Base-by-base conservation (phyloP, 495 filamentous ascomycete species). In the Pyrenopolyporus hunteri region DNA sequence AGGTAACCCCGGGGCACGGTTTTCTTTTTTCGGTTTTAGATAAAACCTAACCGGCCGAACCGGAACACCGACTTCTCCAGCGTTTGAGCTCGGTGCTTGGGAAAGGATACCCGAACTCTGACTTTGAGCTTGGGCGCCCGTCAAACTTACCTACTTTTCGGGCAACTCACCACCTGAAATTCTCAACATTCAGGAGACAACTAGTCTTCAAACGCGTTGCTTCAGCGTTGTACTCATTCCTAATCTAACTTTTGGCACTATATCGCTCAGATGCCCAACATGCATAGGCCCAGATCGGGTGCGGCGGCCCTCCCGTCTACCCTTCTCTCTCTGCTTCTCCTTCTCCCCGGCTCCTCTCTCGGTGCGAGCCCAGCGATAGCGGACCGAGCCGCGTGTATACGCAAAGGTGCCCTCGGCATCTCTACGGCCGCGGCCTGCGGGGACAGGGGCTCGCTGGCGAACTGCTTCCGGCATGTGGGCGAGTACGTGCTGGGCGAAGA, bases 361-460 rank as follows among this genome's bases (percentile, higher is more conserved):
- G 52, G 33, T 42, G 39, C 56, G 10, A 36, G 20, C n/a, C 13
- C 42, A 4, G 28, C 56, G 7, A 28, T 36, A 49, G 46, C 64
- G 37, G 62, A 50, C 52, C 50, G 60, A 31, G 59, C 67, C 2
- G 59, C 67, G 62, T 79, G 76, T 50, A 55, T 80, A 14, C 68
- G 59, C 26, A 23, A 60, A 33, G 56, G 66, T 45, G 69, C 73
- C 48, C 36, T 19, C 6, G 59, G 72, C 20, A 66, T 78, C 35
- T 68, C 74, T 29, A 22, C 20, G 6, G 53, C 60, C 19, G 68
- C 76, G 0, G 63, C 67, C 8, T 80, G 77, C 59, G 77, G 76
- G 17, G 59, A 79, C 60, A 44, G 51, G 16, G 68, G 60, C 33
- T 66, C 70, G 2, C 60, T 79, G 20, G 57, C 63, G 45, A 46